Evolutionary conservation across 345 rosid genomes (phyloP), one percentile per base, ranked within the genome.

Genomic region (Euphorbia pulcherrima): DNA sequence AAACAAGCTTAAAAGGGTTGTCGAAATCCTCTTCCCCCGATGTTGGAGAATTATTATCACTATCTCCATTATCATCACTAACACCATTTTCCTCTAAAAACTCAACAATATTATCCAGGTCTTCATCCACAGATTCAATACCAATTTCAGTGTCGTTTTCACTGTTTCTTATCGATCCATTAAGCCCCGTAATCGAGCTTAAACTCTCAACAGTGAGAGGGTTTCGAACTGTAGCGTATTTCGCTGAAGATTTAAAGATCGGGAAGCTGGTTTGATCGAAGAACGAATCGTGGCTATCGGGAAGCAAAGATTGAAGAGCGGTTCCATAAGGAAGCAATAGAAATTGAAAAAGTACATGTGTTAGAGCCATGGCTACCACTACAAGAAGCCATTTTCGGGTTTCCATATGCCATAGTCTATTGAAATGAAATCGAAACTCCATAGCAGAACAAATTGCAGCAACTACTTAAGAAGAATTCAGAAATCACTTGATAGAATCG

Each of bases 271-370:
- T 70, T 50, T 72, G 56, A 58, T 68, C 78, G 29, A 26, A 69
- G 6, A 66, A 30, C 1, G 63, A 40, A 28, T 52, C 72, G 40
- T 65, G 55, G 20, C 37, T 56, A 56, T 64, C 44, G 2, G 90
- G 89, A 10, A 86, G 72, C 57, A 83, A 74, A 65, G 90, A 89
- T 54, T 73, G 78, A 65, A 88, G 81, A 76, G 90, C 87, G 72
- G 74, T 82, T 50, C 87, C 86, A 53, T 85, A 86, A 0, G 96
- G 91, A 74, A 86, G 87, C 77, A 86, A 77, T 17, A 85, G 69
- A 67, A 81, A 85, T 74, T 87, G 96, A 67, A 92, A 76, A 64
- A 83, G 57, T 54, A 86, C 37, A 73, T 92, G 86, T 70, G 90
- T 80, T 33, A 85, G 33, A 67, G 87, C 85, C 70, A 90, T 74